phyloP scores from a whole-genome alignment of 2,329 filamentous ascomycete species.

The Beauveria sp. region DNA sequence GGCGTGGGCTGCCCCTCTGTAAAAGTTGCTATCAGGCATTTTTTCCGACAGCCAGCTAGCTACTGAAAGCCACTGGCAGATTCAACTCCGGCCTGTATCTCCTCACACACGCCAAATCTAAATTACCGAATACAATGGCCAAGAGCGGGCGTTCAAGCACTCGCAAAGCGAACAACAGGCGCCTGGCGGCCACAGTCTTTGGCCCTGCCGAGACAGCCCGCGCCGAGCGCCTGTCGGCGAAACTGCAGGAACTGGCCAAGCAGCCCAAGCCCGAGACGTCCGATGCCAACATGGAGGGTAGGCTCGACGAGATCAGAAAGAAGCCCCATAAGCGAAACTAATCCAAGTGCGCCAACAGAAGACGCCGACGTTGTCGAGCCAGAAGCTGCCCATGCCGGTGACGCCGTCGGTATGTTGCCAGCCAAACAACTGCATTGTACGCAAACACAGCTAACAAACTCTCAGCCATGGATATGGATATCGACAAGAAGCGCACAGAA shows the following conservation, averaged over 20 bases:
- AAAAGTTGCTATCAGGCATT: slow-evolving; percentile 9
- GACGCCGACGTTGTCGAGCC: slow-evolving; percentile 21
- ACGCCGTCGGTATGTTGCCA: slow-evolving; percentile 15
- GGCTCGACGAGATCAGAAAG: not conserved
- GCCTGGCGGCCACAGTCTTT: slow-evolving; percentile 74
- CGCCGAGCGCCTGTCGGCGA: slow-evolving; percentile 75
- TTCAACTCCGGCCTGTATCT: not conserved
- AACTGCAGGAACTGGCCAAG: slow-evolving; percentile 71
- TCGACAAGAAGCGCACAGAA: slow-evolving; percentile 39
- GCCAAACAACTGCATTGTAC: not conserved
- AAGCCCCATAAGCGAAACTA: slow-evolving; percentile 9
- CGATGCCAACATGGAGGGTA: slow-evolving; percentile 41
- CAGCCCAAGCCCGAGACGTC: slow-evolving; percentile 61
- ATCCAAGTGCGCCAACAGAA: slow-evolving; percentile 15
- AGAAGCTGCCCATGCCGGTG: slow-evolving; percentile 21
- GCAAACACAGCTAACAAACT: not conserved
- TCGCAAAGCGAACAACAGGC: slow-evolving; percentile 75
- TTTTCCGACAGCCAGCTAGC: not conserved
- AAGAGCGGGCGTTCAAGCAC: slow-evolving; percentile 75
- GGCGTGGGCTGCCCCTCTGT: slow-evolving; percentile 7
- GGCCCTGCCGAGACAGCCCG: slow-evolving; percentile 73
- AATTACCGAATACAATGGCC: slow-evolving; percentile 57
- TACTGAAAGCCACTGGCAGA: not conserved
- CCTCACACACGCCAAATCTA: not conserved
- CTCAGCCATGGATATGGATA: slow-evolving; percentile 55